Base-by-base conservation (phyloP, 2,329 filamentous ascomycete genomes). In the Trichoderma arundinaceum region DNA sequence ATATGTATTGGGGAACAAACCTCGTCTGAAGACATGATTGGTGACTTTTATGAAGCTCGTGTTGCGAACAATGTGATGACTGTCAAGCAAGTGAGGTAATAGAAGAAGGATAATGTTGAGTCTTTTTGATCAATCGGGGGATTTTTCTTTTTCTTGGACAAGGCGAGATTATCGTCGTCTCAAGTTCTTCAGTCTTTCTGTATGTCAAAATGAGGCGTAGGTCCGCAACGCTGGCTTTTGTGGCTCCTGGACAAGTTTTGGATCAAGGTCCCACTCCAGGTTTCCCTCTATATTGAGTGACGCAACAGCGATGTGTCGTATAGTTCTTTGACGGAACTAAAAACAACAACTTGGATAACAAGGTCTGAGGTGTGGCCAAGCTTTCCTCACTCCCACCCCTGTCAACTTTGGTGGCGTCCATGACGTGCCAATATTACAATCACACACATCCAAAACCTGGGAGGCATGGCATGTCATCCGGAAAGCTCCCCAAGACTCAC, bases 11-110 rank as follows among this genome's bases (percentile, higher is more conserved):
- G n/a, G n/a, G 17, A 32, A 56, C 61, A 48, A 64, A 64, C 61
- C 61, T 64, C 61, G 17, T 64, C 51, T 54, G 61, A 41, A 64
- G 61, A 64, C 61, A 64, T 64, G 38, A 12, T 53, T 8, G 59
- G 19, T 38, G 39, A 35, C 7, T 49, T 33, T 61, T 33, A 53
- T 15, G 38, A 9, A 15, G 10, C 3, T 44, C 9, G 33, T 9
- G 44, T 17, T 51, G 4, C 10, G 22, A 43, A 4, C 9, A 17
- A n/a, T 48, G 17, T 15, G 28, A n/a, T 35, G 13, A 2, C 13
- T 17, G 17, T 1, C n/a, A 17, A 17, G n/a, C 28, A 32, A 7
- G 41, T 35, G 28, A 28, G 12, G 46, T 10, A 17, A 13, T 22
- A 32, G 12, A 7, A 2, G 51, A 17, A 52, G 6, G 8, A 32